Conservation (phyloP, 768 basidiomycete species). For the Royoungia palumana region DNA sequence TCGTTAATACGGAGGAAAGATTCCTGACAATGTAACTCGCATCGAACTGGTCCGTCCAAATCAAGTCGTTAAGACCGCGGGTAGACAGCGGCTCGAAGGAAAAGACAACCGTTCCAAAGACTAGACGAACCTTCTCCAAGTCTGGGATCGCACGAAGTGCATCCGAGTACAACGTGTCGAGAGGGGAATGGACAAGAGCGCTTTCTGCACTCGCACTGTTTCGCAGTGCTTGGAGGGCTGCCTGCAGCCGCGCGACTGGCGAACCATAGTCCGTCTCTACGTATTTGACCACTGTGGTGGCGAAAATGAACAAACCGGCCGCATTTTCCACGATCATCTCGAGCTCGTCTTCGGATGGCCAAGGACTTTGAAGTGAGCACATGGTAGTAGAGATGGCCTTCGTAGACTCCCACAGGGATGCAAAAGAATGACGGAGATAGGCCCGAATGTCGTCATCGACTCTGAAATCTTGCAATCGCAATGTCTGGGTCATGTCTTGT, state of each 20-base stretch:
- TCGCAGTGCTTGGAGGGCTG: constrained; percentile 9
- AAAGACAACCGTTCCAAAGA: constrained; percentile 14
- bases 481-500: constrained; percentile 1
- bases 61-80: constrained; percentile 10
- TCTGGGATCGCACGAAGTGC: constrained; percentile 9
- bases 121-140: constrained; percentile 4
- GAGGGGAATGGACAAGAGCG: constrained; percentile 8
- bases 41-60: constrained; percentile 7
- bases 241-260: constrained; percentile 9
- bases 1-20: constrained; percentile 15
- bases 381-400: neutral
- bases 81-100: constrained; percentile 13
- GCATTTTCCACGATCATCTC: constrained; percentile 17
- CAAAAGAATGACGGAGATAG: constrained; percentile 23
- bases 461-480: constrained; percentile 19
- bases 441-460: constrained; percentile 23
- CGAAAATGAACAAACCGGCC: constrained; percentile 28
- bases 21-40: constrained; percentile 7
- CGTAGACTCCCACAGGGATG: constrained; percentile 5
- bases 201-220: neutral
- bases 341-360: constrained; percentile 24
- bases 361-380: constrained; percentile 2
- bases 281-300: constrained; percentile 28
- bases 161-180: constrained; percentile 17
- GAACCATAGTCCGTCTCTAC: constrained; percentile 11